phyloP scores from a whole-genome alignment of 2,329 filamentous ascomycete species.

The Curvularia sp. region DNA sequence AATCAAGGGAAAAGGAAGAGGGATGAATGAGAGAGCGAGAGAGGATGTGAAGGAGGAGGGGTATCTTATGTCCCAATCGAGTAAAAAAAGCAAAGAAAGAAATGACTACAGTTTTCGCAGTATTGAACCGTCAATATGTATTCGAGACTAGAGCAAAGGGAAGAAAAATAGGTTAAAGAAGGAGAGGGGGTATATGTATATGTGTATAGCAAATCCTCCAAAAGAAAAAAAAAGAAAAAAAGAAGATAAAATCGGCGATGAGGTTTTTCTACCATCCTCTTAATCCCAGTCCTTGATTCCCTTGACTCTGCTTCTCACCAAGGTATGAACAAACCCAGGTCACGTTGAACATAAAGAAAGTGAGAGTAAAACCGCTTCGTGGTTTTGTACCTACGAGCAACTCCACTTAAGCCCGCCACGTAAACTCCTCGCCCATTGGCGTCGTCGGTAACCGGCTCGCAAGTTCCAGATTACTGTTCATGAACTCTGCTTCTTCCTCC shows the following conservation, averaged over 20 bases:
- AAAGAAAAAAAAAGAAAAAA: background rate
- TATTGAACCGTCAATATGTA: too few species aligned
- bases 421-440: conserved; percentile 50
- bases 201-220: background rate
- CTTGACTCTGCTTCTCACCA: too few species aligned
- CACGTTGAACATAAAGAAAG: background rate
- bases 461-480: conserved; percentile 41
- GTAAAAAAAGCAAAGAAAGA: background rate
- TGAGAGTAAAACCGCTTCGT: background rate
- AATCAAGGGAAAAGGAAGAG: background rate
- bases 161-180: background rate
- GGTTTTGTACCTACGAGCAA: background rate
- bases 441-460: conserved; percentile 45
- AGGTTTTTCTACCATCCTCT: background rate
- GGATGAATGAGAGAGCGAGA: background rate
- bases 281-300: background rate
- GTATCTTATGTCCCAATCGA: background rate
- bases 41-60: background rate
- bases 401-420: conserved; percentile 34
- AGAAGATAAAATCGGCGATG: background rate
- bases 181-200: background rate
- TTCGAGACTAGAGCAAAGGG: background rate
- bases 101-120: background rate
- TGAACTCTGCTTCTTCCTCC: conserved; percentile 43
- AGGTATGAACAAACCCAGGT: too few species aligned